Base-by-base conservation (phyloP, 495 filamentous ascomycete genomes). In the Gamarada debralockiae region DNA sequence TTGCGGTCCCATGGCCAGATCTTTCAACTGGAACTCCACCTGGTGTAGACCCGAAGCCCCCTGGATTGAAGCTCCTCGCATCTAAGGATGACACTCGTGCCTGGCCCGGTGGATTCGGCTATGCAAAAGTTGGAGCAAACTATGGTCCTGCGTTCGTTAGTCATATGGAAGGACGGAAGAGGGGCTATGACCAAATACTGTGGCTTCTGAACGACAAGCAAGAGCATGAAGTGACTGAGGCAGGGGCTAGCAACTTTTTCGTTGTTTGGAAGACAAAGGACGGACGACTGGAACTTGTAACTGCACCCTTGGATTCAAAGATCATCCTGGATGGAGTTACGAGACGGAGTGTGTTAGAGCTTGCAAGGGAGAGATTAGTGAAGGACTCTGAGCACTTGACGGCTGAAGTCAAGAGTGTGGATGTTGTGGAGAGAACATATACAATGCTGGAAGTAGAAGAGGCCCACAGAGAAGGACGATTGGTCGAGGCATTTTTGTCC, bases 21-120 rank as follows among this genome's bases (percentile, higher is more conserved):
- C 59, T 84, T 51, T 57, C 57, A 8, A 50, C 53, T 18, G 74
- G 82, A 59, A 67, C 73, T 24, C 73, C 77, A 31, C 64, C 71
- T 17, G 74, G 75, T 40, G 20, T 43, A 15, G 18, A 25, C 0
- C 34, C 47, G 8, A 45, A 36, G 31, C 21, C 51, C 2, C 57
- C 57, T 2, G 87, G 86, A 23, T 72, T 95, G 70, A 84, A 79
- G 59, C 82, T 96, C 31, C 83, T 92, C 57, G 90, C 89, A 3
- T 87, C 81, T 31, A 71, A 75, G 39, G 83, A 90, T 42, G 85
- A 92, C 65, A 85, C 80, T 66, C 83, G 91, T 46, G 91, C 91
- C 9, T 96, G 91, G 91, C 91, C 90, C 18, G 91, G 91, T 42
- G 91, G 91, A n/a, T 93, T 93, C 65, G 91, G 91, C 0, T 89